Conservation (phyloP, 2,329 filamentous ascomycete genomes). For the Trichoderma sp. region DNA sequence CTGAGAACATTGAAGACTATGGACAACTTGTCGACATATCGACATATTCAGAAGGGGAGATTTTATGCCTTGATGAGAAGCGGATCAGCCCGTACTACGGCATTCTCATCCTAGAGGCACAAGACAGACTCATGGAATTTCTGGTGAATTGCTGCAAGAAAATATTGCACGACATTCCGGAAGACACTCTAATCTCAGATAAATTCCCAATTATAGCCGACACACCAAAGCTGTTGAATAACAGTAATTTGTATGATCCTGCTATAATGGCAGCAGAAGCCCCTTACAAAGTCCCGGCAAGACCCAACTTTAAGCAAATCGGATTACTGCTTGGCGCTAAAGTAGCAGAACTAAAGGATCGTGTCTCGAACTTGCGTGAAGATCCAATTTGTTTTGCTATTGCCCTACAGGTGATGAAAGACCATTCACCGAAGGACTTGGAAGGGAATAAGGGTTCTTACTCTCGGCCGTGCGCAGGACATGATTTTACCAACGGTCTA, state of each 20-base stretch:
- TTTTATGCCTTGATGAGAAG: constrained; percentile 34
- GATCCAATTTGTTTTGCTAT: constrained; percentile 57
- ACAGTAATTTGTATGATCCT: constrained; percentile 38
- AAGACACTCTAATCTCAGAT: constrained; percentile 28
- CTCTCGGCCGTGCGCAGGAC: not conserved
- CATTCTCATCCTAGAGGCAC: constrained; percentile 49
- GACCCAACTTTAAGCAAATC: constrained; percentile 45
- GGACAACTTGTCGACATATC: constrained; percentile 37
- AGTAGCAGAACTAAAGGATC: constrained; percentile 46
- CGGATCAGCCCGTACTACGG: constrained; percentile 46
- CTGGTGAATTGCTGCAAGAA: constrained; percentile 45
- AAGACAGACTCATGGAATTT: constrained; percentile 47
- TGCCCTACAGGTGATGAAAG: constrained; percentile 39
- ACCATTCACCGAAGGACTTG: constrained; percentile 40
- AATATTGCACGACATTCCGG: constrained; percentile 51
- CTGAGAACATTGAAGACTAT: constrained; percentile 31
- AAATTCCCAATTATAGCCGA: constrained; percentile 37
- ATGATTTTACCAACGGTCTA: constrained; percentile 30
- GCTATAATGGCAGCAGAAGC: constrained; percentile 45
- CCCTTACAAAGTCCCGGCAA: constrained; percentile 49
- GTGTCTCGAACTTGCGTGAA: constrained; percentile 54
- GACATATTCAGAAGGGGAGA: constrained; percentile 36
- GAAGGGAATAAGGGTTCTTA: not conserved
- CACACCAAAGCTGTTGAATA: constrained; percentile 33
- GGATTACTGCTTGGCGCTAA: constrained; percentile 43